Percentiles rank a stretch among this genome's conserved stretches.
phyloP scores from a whole-genome alignment of 2,329 filamentous ascomycete species.

The Aplosporella prunicola region DNA sequence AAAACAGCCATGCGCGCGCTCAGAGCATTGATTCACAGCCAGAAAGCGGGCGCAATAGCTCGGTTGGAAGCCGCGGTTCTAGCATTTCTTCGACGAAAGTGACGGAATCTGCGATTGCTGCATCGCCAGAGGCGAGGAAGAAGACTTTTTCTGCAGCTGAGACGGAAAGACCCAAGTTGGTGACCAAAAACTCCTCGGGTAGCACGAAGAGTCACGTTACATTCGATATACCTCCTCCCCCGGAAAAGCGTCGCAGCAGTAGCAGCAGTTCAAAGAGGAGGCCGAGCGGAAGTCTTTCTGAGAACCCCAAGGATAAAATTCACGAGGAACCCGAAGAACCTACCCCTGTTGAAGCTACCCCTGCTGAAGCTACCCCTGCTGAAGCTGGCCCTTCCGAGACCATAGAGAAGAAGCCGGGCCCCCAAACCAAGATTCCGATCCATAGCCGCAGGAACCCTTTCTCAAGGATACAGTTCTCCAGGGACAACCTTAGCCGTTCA shows the following conservation, averaged over 20 bases:
- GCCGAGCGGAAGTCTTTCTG: constrained; percentile 58
- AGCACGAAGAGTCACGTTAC: background rate
- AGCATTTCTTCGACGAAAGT: constrained; percentile 18
- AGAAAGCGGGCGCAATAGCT: constrained; percentile 9
- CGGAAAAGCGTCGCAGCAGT: constrained; percentile 17
- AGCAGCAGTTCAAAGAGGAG: constrained; percentile 31
- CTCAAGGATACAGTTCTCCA: constrained; percentile 49
- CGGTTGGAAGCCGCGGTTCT: constrained; percentile 14
- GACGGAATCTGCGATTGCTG: constrained; percentile 1
- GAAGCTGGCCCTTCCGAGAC: constrained; percentile 23
- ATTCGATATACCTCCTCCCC: background rate
- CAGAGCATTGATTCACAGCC: constrained; percentile 26
- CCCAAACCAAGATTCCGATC: constrained; percentile 13
- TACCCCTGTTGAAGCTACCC: constrained; percentile 43
- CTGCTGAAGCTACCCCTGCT: constrained; percentile 19
- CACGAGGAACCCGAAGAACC: constrained; percentile 89
- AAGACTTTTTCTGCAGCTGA: too few species aligned
- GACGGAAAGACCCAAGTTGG: background rate
- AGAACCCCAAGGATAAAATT: constrained; percentile 57
- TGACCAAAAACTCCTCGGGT: constrained; percentile 1
- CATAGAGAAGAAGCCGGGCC: constrained; percentile 14
- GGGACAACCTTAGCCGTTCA: constrained; percentile 35
- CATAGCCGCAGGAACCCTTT: constrained; percentile 55
- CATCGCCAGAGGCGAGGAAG: background rate
- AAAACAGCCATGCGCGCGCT: constrained; percentile 58